Evolutionary conservation across 805 yeast genomes (phyloP).

Genomic region (Ogataea zsoltii): DNA sequence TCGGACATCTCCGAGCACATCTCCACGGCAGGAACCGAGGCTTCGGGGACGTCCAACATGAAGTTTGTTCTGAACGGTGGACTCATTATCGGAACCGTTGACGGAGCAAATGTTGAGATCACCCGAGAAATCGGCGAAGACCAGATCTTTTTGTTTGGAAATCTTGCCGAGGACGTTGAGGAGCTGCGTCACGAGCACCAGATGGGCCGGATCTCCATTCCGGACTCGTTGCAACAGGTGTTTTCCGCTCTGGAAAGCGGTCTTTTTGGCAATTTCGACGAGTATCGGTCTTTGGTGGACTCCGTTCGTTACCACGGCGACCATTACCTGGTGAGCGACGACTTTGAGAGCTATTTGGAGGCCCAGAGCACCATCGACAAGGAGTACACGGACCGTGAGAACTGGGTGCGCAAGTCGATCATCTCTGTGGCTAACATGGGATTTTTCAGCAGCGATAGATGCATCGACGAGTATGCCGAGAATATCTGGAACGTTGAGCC

Average conservation of each 20-base stretch:
- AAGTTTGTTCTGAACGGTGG: conserved; percentile 95
- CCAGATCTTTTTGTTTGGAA: conserved; percentile 89
- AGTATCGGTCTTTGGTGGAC: conserved; percentile 67
- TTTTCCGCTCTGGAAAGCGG: conserved; percentile 68
- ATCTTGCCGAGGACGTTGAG: conserved; percentile 86
- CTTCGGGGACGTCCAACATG: conserved; percentile 95
- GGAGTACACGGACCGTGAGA: conserved; percentile 60
- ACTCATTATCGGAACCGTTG: conserved; percentile 90
- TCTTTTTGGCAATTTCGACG: conserved; percentile 65
- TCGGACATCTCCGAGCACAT: conserved; percentile 91
- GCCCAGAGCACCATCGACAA: conserved; percentile 78
- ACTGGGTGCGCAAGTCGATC: conserved; percentile 78
- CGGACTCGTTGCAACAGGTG: conserved; percentile 61
- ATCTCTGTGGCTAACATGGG: conserved; percentile 89
- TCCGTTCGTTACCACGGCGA: conserved; percentile 76
- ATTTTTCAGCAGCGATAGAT: conserved; percentile 87
- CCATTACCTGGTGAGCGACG: conserved; percentile 83
- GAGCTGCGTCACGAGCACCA: conserved; percentile 76
- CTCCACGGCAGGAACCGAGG: conserved; percentile 97
- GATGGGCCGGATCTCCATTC: conserved; percentile 57
- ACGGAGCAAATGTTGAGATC: conserved; percentile 95
- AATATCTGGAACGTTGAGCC: conserved; percentile 93
- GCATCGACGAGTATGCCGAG: conserved; percentile 90
- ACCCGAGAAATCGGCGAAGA: conserved; percentile 93
- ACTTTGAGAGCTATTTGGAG: conserved; percentile 81